A percentile compares a stretch with the other conserved stretches of the same genome.
Evolutionary conservation across 352 stramenopile species (phyloP).

Genomic region (Phytophthora podocarpi): DNA sequence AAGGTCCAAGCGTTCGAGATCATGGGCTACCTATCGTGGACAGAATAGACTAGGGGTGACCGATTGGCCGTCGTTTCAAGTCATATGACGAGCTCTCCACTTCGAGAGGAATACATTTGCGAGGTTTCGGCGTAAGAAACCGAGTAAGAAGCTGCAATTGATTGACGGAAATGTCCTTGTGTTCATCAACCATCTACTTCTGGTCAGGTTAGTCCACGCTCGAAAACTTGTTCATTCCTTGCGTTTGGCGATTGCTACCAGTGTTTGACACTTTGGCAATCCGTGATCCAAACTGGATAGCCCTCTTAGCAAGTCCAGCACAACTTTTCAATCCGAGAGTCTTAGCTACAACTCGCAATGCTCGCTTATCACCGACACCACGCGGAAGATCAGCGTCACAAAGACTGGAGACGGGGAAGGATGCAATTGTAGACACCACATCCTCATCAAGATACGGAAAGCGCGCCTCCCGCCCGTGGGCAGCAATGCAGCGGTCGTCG

Average conservation of each 20-base stretch:
- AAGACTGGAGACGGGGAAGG: conserved; percentile 70
- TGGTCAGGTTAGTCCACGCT: conserved; percentile 10
- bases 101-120: no score
- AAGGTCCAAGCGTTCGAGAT: no score
- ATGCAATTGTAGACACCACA: conserved; percentile 81
- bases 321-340: conserved; percentile 71
- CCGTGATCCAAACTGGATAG: conserved; percentile 94
- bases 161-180: no score
- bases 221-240: conserved; percentile 47
- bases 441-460: conserved; percentile 96
- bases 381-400: conserved; percentile 78
- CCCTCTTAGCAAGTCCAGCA: conserved; percentile 88
- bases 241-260: conserved; percentile 57
- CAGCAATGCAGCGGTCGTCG: conserved; percentile 94
- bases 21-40: no score
- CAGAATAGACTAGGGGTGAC: no score
- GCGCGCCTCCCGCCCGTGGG: conserved; percentile 92
- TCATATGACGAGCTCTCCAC: no score
- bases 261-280: conserved; percentile 91
- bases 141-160: no score
- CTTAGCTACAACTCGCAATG: conserved; percentile 83
- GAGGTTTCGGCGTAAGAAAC: no score
- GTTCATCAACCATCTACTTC: no score
- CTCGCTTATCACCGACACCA: conserved; percentile 92
- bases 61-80: no score